Conservation (phyloP, 164 flowering plant species). For the Cinnamomum micranthum region DNA sequence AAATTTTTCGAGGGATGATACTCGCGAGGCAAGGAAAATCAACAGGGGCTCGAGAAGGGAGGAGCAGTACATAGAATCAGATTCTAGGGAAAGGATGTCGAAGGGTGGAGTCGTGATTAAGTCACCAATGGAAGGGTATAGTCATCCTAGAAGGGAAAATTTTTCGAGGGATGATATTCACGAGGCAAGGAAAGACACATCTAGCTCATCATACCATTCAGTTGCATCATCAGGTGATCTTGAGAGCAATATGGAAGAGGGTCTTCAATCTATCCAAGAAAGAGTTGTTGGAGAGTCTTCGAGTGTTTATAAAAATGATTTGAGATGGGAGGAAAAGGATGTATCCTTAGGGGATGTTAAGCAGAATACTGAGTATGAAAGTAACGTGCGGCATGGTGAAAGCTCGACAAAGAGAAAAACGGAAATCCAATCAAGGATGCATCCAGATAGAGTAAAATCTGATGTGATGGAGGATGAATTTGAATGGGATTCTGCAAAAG, state of each 20-base stretch:
- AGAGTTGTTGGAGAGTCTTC: conserved; percentile 32
- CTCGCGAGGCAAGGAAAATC: conserved; percentile 18
- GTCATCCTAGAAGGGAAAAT: not conserved
- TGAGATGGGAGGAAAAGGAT: conserved; percentile 15
- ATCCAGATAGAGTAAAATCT: not conserved
- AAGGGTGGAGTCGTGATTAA: conserved; percentile 6
- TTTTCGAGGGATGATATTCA: not conserved
- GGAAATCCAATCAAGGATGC: conserved; percentile 4
- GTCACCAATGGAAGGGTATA: not conserved
- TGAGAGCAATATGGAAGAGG: conserved; percentile 27
- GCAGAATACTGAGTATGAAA: conserved; percentile 20
- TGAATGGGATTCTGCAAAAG: conserved; percentile 42
- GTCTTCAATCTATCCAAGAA: conserved; percentile 25
- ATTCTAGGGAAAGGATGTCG: conserved; percentile 26
- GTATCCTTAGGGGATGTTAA: conserved; percentile 12
- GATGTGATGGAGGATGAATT: conserved; percentile 14
- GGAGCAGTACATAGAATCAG: conserved; percentile 20
- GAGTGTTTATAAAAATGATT: conserved; percentile 12
- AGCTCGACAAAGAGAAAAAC: conserved; percentile 11
- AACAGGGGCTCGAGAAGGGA: conserved; percentile 23
- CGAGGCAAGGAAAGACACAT: conserved; percentile 38
- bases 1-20: not conserved
- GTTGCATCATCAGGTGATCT: conserved; percentile 44
- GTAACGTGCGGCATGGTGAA: conserved; percentile 14
- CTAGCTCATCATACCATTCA: conserved; percentile 68